A percentile compares a stretch with the other conserved stretches of the same genome.
phyloP scores from a whole-genome alignment of 139 green algal genomes.

The Micromonas commoda region DNA sequence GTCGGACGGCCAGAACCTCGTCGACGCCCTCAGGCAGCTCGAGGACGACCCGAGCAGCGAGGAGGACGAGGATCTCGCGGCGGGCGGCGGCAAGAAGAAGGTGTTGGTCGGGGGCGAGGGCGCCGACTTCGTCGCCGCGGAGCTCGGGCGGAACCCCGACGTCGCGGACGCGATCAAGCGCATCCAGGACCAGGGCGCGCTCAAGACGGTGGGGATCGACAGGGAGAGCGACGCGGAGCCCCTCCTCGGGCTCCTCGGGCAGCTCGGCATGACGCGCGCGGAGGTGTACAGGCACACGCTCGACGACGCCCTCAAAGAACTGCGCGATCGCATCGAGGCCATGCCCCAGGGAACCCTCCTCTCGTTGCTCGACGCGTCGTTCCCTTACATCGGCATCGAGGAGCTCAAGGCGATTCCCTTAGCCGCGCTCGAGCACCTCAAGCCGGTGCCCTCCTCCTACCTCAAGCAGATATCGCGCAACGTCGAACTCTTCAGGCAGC shows the following conservation, averaged over 20 bases:
- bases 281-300: conserved; percentile 9
- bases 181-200: background rate
- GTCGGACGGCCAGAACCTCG: background rate
- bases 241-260: conserved; percentile 11
- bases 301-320: background rate
- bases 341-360: conserved; percentile 9
- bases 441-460: conserved; percentile 24
- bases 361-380: conserved; percentile 21
- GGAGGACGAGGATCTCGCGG: background rate
- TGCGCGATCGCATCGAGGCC: background rate
- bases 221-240: background rate
- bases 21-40: background rate
- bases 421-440: conserved; percentile 25
- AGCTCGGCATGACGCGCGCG: conserved; percentile 9
- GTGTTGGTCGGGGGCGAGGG: conserved; percentile 11
- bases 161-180: background rate
- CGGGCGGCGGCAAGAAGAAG: background rate
- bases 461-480: conserved; percentile 28
- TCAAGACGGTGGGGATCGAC: too few relatives aligned
- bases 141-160: background rate
- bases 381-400: conserved; percentile 34
- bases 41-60: background rate
- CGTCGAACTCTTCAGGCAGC: conserved; percentile 20
- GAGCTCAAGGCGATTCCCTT: conserved; percentile 31
- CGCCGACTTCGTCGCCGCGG: background rate